Conservation (phyloP, 768 basidiomycete species). For the Suillus fuscotomentosus region DNA sequence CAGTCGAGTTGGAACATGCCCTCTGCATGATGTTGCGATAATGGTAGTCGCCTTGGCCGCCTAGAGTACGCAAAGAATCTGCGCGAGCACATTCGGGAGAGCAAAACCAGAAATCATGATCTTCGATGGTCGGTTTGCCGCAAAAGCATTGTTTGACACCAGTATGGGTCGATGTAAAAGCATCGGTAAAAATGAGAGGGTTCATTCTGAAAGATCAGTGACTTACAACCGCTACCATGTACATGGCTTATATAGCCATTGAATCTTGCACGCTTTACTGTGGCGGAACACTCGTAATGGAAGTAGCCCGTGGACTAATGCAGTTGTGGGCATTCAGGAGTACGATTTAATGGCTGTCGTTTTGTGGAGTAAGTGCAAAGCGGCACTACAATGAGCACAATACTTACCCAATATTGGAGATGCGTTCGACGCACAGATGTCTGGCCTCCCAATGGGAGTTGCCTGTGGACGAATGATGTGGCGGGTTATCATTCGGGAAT, state of each 20-base stretch:
- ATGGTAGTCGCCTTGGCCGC: constrained; percentile 16
- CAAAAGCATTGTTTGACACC: constrained; percentile 22
- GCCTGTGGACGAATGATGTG: background rate
- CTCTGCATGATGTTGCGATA: constrained; percentile 22
- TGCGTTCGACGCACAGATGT: background rate
- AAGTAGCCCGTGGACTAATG: background rate
- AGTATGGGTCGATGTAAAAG: constrained; percentile 11
- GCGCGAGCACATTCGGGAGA: constrained; percentile 25
- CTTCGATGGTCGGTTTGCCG: constrained; percentile 19
- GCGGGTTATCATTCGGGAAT: background rate
- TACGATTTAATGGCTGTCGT: background rate
- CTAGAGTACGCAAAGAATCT: constrained; percentile 27
- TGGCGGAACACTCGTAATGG: background rate
- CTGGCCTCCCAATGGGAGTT: background rate
- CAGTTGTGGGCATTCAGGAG: background rate
- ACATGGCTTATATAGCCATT: background rate
- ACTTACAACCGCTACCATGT: background rate
- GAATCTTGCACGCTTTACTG: background rate
- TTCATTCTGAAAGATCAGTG: background rate
- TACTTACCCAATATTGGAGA: background rate
- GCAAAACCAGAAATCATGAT: constrained; percentile 29
- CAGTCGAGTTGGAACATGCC: constrained; percentile 12
- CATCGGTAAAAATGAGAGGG: background rate
- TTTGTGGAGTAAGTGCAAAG: background rate
- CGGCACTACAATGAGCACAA: background rate